Percentiles rank a stretch among this genome's conserved stretches.
phyloP scores from a whole-genome alignment of 2,329 filamentous ascomycete species.

The Cytospora chrysosperma region DNA sequence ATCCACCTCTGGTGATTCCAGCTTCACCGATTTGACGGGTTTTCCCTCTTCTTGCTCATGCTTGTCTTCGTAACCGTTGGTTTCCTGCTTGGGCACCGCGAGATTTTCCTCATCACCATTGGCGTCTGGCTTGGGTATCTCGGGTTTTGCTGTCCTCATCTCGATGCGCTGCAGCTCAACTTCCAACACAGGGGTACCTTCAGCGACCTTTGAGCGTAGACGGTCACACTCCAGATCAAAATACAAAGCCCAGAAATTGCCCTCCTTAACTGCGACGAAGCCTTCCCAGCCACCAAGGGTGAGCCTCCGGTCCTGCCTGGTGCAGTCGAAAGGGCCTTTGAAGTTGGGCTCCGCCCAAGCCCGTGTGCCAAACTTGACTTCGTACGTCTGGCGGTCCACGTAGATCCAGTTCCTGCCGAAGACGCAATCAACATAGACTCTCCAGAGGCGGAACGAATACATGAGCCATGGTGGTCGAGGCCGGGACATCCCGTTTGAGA shows the following conservation, averaged over 20 bases:
- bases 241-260: conserved; percentile 46
- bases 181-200: conserved; percentile 52
- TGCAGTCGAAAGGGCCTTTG: conserved; percentile 52
- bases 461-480: background rate
- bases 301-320: conserved; percentile 50
- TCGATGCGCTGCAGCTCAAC: conserved; percentile 55
- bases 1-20: conserved; percentile 22
- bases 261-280: conserved; percentile 48
- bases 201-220: conserved; percentile 43
- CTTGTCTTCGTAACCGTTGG: background rate
- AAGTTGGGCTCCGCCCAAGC: conserved; percentile 42
- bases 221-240: conserved; percentile 48
- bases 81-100: background rate
- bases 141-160: conserved; percentile 30
- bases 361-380: conserved; percentile 47
- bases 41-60: background rate
- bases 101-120: background rate
- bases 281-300: conserved; percentile 51
- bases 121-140: background rate
- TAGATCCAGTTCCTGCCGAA: conserved; percentile 46
- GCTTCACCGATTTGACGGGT: background rate
- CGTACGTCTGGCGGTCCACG: conserved; percentile 44
- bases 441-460: background rate
- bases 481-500: background rate
- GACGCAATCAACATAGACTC: background rate